These are phyloP conservation scores for Solanum clarkiae DNA, from an alignment of 257 asterid species.

Conservation along the genomic window DNA sequence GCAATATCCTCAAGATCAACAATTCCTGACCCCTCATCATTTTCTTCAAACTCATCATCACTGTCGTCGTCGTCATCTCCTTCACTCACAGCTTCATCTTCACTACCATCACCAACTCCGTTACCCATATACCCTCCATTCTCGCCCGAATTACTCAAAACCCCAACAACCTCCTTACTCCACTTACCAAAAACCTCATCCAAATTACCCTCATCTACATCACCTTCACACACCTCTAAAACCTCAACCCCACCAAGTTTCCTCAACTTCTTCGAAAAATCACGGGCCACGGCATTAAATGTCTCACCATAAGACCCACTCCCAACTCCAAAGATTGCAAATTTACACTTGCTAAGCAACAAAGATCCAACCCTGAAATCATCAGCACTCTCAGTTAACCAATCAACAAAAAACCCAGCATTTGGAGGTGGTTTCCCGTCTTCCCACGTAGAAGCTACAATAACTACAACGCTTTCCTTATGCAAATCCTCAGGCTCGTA, in stretches of 20 bases:
- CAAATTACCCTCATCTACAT: constrained; percentile 59
- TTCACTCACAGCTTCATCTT: constrained; percentile 44
- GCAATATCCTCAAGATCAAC: constrained; percentile 97
- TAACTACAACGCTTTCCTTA: constrained; percentile 44
- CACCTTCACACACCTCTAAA: constrained; percentile 59
- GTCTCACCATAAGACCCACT: constrained; percentile 59
- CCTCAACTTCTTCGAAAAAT: constrained; percentile 34
- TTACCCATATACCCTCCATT: constrained; percentile 8
- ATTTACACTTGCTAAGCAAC: constrained; percentile 46
- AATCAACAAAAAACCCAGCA: constrained; percentile 69
- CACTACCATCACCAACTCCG: constrained; percentile 30
- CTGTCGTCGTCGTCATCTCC: constrained; percentile 18
- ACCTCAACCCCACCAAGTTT: constrained; percentile 73
- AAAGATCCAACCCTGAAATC: constrained; percentile 91
- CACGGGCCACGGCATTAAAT: constrained; percentile 60
- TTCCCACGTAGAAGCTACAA: constrained; percentile 92
- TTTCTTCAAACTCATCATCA: constrained; percentile 7
- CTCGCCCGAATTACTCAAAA: constrained; percentile 32
- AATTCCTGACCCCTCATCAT: constrained; percentile 29
- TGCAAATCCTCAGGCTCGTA: constrained; percentile 88
- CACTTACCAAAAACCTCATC: constrained; percentile 70
- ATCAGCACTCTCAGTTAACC: constrained; percentile 83
- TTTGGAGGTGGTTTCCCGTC: constrained; percentile 61
- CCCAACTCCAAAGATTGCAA: constrained; percentile 86
- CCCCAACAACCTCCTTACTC: constrained; percentile 46